Evolutionary conservation across 306 rosid species (phyloP).

Genomic region (cucumber (Cucumis sativus)): Cucumber_9930_V3 NC_026660.2:27471001-27471500

Average conservation of each 20-base stretch:
- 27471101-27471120: neutral
- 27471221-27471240: slow-evolving; percentile 18
- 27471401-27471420: slow-evolving; percentile 23
- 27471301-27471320: too few relatives aligned
- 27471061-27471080: too few relatives aligned
- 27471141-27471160: neutral
- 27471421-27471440: slow-evolving; percentile 8
- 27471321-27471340: neutral
- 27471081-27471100: too few relatives aligned
- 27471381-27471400: slow-evolving; percentile 14
- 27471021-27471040: too few relatives aligned
- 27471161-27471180: neutral
- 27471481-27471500: slow-evolving; percentile 24
- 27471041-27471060: too few relatives aligned
- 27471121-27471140: neutral
- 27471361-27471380: too few relatives aligned
- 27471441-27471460: neutral
- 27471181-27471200: slow-evolving; percentile 8
- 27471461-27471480: slow-evolving; percentile 1
- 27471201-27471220: slow-evolving; percentile 24
- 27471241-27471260: slow-evolving; percentile 20
- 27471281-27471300: too few relatives aligned
- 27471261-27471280: slow-evolving; percentile 17
- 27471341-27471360: too few relatives aligned
- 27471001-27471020: too few relatives aligned